phyloP scores from a whole-genome alignment of 805 yeast species.

The Spathaspora sp. region DNA sequence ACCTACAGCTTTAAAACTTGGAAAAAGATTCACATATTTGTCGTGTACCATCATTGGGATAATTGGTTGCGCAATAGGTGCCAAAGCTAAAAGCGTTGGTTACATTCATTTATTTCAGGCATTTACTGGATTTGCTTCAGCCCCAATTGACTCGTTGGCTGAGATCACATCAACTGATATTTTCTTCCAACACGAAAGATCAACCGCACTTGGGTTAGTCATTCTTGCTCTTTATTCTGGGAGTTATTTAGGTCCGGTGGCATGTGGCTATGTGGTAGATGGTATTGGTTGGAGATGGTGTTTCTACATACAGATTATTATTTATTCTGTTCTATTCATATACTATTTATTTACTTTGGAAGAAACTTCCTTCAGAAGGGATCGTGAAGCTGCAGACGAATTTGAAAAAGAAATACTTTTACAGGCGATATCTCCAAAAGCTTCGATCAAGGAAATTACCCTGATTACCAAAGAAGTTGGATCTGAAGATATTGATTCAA shows the following conservation, averaged over 20 bases:
- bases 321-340: constrained; percentile 30
- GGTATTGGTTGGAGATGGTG: constrained; percentile 42
- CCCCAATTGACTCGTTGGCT: constrained; percentile 45
- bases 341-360: constrained; percentile 36
- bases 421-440: constrained; percentile 20
- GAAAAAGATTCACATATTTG: constrained; percentile 26
- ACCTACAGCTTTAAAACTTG: constrained; percentile 31
- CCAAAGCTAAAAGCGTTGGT: constrained; percentile 16
- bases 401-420: constrained; percentile 27
- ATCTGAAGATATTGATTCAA: constrained; percentile 12
- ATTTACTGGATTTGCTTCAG: constrained; percentile 30
- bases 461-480: constrained; percentile 6
- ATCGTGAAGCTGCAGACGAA: constrained; percentile 13
- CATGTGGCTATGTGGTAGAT: constrained; percentile 40
- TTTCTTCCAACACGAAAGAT: constrained; percentile 42
- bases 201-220: constrained; percentile 25
- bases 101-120: constrained; percentile 24
- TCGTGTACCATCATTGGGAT: constrained; percentile 22
- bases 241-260: constrained; percentile 40
- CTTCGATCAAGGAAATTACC: background rate
- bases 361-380: constrained; percentile 39
- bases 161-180: constrained; percentile 43
- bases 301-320: constrained; percentile 20
- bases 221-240: constrained; percentile 43
- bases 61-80: constrained; percentile 22